Conservation (phyloP, 805 yeast species). For the Wickerhamiella shivajii region DNA sequence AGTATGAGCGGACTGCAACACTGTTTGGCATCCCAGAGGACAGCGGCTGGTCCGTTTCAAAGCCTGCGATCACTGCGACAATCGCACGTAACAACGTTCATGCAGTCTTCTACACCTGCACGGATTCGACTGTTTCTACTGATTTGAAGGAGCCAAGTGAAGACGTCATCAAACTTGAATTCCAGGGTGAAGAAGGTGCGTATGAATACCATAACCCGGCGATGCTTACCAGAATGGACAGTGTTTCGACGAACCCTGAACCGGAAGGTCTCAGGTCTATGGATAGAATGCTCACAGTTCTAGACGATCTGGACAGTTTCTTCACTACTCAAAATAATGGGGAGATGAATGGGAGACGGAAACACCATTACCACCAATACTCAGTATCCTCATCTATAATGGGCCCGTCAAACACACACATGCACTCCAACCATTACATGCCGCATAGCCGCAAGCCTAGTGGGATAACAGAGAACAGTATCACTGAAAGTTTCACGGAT, state of each 20-base stretch:
- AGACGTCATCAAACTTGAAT: slow-evolving; percentile 16
- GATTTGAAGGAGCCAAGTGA: slow-evolving; percentile 21
- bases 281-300: slow-evolving; percentile 19
- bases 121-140: slow-evolving; percentile 25
- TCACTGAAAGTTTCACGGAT: slow-evolving; percentile 7
- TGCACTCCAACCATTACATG: slow-evolving; percentile 2
- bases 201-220: slow-evolving; percentile 11
- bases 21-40: slow-evolving; percentile 91
- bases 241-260: slow-evolving; percentile 5
- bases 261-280: slow-evolving; percentile 14
- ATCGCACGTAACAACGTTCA: slow-evolving; percentile 86
- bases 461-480: slow-evolving; percentile 8
- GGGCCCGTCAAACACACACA: neutral
- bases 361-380: slow-evolving; percentile 2
- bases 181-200: slow-evolving; percentile 28
- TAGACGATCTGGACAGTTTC: slow-evolving; percentile 19
- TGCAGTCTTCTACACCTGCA: slow-evolving; percentile 81
- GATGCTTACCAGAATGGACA: slow-evolving; percentile 5
- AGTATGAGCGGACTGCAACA: slow-evolving; percentile 74
- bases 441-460: slow-evolving; percentile 4
- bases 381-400: slow-evolving; percentile 1
- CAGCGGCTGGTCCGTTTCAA: slow-evolving; percentile 93
- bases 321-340: slow-evolving; percentile 17
- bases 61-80: slow-evolving; percentile 85
- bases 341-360: slow-evolving; percentile 1